Evolutionary conservation across 352 stramenopile species (phyloP).

Genomic region (Globisporangium mamillatum): DNA sequence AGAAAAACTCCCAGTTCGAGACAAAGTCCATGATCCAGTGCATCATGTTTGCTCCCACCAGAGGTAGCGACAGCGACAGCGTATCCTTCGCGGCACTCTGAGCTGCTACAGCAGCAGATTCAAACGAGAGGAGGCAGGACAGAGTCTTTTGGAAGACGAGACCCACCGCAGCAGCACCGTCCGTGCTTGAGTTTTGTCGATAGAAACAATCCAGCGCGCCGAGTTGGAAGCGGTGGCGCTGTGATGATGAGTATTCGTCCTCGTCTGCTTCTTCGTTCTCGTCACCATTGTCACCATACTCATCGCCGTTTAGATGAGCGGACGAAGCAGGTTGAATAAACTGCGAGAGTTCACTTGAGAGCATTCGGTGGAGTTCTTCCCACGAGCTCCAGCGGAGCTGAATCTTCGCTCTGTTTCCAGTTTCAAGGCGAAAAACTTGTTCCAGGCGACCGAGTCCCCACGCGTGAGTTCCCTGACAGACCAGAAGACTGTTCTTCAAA

Average conservation of each 20-base stretch:
- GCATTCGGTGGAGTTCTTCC: constrained; percentile 39
- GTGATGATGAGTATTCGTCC: constrained; percentile 16
- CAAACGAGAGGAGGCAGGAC: constrained; percentile 45
- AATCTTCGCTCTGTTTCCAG: background rate
- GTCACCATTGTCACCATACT: constrained; percentile 13
- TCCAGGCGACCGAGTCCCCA: constrained; percentile 50
- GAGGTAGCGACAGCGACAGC: background rate
- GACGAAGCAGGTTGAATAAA: constrained; percentile 30
- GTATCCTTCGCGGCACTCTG: background rate
- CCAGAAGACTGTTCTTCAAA: constrained; percentile 44
- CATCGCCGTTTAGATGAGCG: constrained; percentile 6
- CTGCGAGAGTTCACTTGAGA: constrained; percentile 37
- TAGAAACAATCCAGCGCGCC: constrained; percentile 45
- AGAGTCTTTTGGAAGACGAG: constrained; percentile 47
- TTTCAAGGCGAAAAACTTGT: constrained; percentile 27
- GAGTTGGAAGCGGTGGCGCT: constrained; percentile 29
- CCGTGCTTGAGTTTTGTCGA: constrained; percentile 42
- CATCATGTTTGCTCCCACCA: constrained; percentile 12
- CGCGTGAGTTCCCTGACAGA: constrained; percentile 31
- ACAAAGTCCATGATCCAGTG: constrained; percentile 43
- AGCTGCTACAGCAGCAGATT: constrained; percentile 18
- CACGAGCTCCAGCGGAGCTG: constrained; percentile 27
- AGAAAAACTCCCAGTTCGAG: constrained; percentile 55
- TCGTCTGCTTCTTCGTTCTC: constrained; percentile 20
- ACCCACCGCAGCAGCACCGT: constrained; percentile 39